Evolutionary conservation across 495 filamentous ascomycete species (phyloP).

Genomic region (Parathielavia appendiculata): DNA sequence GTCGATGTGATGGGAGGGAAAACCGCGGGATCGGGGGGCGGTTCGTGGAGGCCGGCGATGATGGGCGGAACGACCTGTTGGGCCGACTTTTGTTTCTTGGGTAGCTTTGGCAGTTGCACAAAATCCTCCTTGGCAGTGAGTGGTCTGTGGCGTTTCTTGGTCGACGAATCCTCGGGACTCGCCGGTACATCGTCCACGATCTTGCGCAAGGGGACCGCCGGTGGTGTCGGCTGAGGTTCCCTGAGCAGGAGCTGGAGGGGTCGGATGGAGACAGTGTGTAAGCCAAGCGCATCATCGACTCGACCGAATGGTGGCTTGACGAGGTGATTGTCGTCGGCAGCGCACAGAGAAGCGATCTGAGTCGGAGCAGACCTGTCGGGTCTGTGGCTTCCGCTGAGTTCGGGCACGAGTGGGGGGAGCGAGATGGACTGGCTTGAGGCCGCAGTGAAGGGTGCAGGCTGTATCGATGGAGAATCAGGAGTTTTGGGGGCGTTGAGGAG

Average conservation of each 20-base stretch:
- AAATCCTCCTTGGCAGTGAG: conserved; percentile 49
- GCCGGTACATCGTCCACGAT: conserved; percentile 41
- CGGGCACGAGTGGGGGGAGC: conserved; percentile 45
- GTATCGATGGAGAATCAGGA: conserved; percentile 43
- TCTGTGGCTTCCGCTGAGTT: conserved; percentile 31
- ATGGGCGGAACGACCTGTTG: conserved; percentile 55
- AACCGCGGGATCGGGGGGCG: conserved; percentile 65
- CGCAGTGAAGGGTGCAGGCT: conserved; percentile 34
- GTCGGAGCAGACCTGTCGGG: conserved; percentile 33
- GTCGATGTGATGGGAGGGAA: conserved; percentile 65
- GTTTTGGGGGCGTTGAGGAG: conserved; percentile 49
- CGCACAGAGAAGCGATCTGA: conserved; percentile 34
- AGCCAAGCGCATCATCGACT: conserved; percentile 13
- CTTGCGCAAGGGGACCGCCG: conserved; percentile 43
- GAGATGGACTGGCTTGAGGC: conserved; percentile 28
- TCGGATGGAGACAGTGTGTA: conserved; percentile 17
- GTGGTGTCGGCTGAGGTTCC: conserved; percentile 28
- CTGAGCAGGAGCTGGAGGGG: conserved; percentile 31
- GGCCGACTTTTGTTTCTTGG: conserved; percentile 51
- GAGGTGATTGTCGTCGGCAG: conserved; percentile 28
- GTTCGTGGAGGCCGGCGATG: conserved; percentile 69
- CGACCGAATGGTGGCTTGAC: conserved; percentile 14
- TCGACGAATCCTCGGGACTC: conserved; percentile 29
- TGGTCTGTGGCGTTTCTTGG: conserved; percentile 45
- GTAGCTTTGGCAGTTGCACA: conserved; percentile 52